Conservation (phyloP, 2,329 filamentous ascomycete genomes). For the Fusarium napiforme region DNA sequence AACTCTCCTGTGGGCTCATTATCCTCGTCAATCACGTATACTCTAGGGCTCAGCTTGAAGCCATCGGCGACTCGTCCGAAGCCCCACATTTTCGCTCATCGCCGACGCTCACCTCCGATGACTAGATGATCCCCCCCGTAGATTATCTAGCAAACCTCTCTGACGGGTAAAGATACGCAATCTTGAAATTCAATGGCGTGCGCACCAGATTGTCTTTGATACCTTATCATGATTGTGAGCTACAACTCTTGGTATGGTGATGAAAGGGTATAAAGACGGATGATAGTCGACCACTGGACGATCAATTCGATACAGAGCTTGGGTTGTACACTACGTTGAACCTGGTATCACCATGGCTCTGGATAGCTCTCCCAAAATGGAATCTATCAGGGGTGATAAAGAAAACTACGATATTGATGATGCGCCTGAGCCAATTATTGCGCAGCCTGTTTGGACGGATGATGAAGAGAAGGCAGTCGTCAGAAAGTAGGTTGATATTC, state of each 20-base stretch:
- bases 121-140: neutral
- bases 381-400: neutral
- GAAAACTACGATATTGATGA: neutral
- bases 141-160: neutral
- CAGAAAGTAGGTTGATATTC: slow-evolving; percentile 35
- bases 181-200: slow-evolving; percentile 7
- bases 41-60: neutral
- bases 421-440: neutral
- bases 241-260: neutral
- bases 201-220: neutral
- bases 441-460: slow-evolving; percentile 18
- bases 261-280: neutral
- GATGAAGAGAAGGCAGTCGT: slow-evolving; percentile 16
- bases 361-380: neutral
- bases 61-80: slow-evolving; percentile 2
- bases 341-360: neutral
- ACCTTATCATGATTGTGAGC: neutral
- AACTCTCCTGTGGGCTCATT: neutral
- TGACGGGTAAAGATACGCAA: slow-evolving; percentile 1
- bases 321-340: neutral
- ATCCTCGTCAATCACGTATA: neutral
- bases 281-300: too few relatives aligned
- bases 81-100: slow-evolving; percentile 34
- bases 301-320: neutral
- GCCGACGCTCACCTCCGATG: slow-evolving; percentile 37